Evolutionary conservation across 208 protist species (phyloP).

Genomic region (Sergeia podlipaevii): DNA sequence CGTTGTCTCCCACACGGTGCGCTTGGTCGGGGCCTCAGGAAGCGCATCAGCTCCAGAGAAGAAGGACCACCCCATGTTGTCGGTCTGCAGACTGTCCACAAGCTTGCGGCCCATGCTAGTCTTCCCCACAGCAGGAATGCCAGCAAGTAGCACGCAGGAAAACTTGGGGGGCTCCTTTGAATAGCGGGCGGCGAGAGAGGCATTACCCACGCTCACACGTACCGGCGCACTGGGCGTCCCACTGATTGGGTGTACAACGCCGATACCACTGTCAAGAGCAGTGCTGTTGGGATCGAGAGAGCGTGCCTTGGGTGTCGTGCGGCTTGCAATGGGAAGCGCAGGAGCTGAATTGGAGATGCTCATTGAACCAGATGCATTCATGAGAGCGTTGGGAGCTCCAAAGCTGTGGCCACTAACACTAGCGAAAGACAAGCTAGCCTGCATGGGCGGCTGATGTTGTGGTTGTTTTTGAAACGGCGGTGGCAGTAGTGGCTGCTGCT

Average conservation of each 20-base stretch:
- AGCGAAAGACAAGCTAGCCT: too few relatives aligned
- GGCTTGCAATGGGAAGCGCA: neutral
- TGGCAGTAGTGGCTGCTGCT: neutral
- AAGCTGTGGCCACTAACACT: too few relatives aligned
- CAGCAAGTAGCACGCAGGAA: slow-evolving; percentile 77
- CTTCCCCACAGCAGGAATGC: slow-evolving; percentile 74
- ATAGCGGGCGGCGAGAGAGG: slow-evolving; percentile 51
- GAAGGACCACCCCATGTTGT: slow-evolving; percentile 79
- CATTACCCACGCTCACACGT: slow-evolving; percentile 71
- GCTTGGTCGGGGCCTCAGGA: slow-evolving; percentile 33
- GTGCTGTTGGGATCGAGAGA: neutral
- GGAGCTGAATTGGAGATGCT: neutral
- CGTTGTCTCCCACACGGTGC: slow-evolving; percentile 68
- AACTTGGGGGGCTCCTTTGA: slow-evolving; percentile 87
- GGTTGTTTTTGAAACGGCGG: neutral
- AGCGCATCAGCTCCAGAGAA: slow-evolving; percentile 85
- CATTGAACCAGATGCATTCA: neutral
- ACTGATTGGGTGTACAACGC: slow-evolving; percentile 1
- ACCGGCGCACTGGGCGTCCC: slow-evolving; percentile 12
- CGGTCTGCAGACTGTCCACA: slow-evolving; percentile 62
- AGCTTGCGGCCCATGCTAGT: slow-evolving; percentile 72
- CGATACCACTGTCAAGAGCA: neutral
- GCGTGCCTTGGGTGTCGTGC: neutral
- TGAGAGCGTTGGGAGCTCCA: too few relatives aligned
- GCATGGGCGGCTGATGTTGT: too few relatives aligned